These are phyloP conservation scores for Aspergillus clavatus DNA, from an alignment of 2,329 filamentous ascomycete genomes.

Conservation along the genomic window DNA sequence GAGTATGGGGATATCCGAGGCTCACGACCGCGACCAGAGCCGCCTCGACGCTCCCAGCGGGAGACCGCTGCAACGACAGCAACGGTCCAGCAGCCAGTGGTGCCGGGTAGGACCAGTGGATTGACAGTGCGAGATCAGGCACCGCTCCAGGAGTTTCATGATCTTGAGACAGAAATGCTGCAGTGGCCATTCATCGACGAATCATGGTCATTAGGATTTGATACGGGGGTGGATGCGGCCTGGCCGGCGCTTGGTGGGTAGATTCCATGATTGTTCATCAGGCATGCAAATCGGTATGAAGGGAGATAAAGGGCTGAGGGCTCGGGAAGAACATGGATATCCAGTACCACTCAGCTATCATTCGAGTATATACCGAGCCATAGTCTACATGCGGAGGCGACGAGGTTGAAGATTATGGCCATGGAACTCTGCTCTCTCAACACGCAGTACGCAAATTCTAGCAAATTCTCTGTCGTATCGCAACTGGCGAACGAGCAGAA, in stretches of 20 bases:
- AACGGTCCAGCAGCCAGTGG: background rate
- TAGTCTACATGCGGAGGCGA: too few relatives aligned
- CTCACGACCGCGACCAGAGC: conserved; percentile 22
- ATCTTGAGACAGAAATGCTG: conserved; percentile 33
- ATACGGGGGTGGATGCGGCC: conserved; percentile 27
- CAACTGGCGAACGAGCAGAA: too few relatives aligned
- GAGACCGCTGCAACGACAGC: conserved; percentile 5
- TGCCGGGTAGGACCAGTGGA: background rate
- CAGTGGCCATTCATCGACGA: conserved; percentile 37
- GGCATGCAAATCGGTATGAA: too few relatives aligned
- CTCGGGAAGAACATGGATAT: background rate
- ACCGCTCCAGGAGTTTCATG: conserved; percentile 14
- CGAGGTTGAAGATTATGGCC: too few relatives aligned
- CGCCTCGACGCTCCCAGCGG: conserved; percentile 6
- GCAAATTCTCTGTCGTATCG: too few relatives aligned
- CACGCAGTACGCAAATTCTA: too few relatives aligned
- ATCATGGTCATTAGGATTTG: conserved; percentile 33
- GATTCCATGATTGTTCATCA: too few relatives aligned
- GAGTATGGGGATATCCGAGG: conserved; percentile 35
- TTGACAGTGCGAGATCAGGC: background rate
- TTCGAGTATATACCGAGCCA: too few relatives aligned
- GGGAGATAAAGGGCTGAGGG: too few relatives aligned
- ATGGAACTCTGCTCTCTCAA: too few relatives aligned
- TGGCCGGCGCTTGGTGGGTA: conserved; percentile 19
- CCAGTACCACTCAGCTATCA: too few relatives aligned